Percentiles rank a stretch among this genome's conserved stretches.
Conservation (phyloP, 2,329 filamentous ascomycete genomes). For the Calonectria pseudoreteaudii region DNA sequence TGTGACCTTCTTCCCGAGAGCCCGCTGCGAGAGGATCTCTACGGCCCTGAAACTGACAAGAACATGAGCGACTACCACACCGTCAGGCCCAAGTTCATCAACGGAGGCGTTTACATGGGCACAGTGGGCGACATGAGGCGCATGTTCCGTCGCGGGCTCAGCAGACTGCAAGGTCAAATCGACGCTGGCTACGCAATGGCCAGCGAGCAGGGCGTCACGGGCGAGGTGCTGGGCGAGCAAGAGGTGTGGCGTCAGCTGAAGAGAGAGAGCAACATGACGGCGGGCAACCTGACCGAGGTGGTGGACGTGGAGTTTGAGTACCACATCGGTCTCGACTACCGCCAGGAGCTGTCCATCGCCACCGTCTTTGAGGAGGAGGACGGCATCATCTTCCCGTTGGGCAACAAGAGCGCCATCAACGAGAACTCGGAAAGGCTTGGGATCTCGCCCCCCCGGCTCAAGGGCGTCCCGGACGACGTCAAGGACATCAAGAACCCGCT, state of each 20-base stretch:
- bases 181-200: slow-evolving; percentile 17
- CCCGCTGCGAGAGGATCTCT: slow-evolving; percentile 30
- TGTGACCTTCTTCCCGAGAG: slow-evolving; percentile 34
- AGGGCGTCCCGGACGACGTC: slow-evolving; percentile 36
- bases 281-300: neutral
- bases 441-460: slow-evolving; percentile 32
- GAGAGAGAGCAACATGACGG: neutral
- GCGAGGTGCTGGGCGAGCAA: slow-evolving; percentile 42
- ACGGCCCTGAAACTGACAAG: slow-evolving; percentile 33
- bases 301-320: slow-evolving; percentile 37
- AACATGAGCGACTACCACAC: neutral
- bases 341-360: slow-evolving; percentile 35
- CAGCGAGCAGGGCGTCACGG: slow-evolving; percentile 46
- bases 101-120: slow-evolving; percentile 44
- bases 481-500: slow-evolving; percentile 24
- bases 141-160: slow-evolving; percentile 34
- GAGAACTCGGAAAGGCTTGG: slow-evolving; percentile 27
- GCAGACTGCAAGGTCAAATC: slow-evolving; percentile 26
- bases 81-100: slow-evolving; percentile 40
- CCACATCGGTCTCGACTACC: slow-evolving; percentile 43
- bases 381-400: slow-evolving; percentile 19
- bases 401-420: slow-evolving; percentile 32
- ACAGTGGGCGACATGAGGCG: slow-evolving; percentile 35
- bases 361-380: slow-evolving; percentile 25
- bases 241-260: slow-evolving; percentile 30